Conservation (phyloP, 2,329 filamentous ascomycete genomes). For the Ophiocordyceps robertsii region DNA sequence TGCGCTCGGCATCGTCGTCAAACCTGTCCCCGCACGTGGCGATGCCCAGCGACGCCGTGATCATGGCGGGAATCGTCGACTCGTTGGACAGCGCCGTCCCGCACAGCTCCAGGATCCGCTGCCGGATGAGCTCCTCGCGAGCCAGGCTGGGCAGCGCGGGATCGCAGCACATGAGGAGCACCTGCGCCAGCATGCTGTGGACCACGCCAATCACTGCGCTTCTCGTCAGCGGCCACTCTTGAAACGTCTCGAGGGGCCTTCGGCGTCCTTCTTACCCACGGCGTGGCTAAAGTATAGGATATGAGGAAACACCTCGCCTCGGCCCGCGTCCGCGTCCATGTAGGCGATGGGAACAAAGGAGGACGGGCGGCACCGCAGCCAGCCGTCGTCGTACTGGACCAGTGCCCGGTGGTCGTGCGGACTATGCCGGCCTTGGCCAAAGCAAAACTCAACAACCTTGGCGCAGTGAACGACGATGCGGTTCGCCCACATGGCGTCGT, state of each 20-base stretch:
- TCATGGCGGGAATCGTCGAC: constrained; percentile 40
- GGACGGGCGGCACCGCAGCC: constrained; percentile 30
- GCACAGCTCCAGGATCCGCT: constrained; percentile 38
- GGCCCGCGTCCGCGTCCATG: constrained; percentile 16
- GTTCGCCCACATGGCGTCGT: constrained; percentile 46
- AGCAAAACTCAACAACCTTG: constrained; percentile 52
- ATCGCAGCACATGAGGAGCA: constrained; percentile 43
- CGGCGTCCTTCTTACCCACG: constrained; percentile 25
- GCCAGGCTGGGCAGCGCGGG: constrained; percentile 34
- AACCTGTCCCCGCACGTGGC: constrained; percentile 36
- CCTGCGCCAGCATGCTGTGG: constrained; percentile 43
- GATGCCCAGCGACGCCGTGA: constrained; percentile 42
- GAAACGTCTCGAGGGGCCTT: too few species aligned
- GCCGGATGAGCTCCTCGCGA: constrained; percentile 26
- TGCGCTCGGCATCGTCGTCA: constrained; percentile 28
- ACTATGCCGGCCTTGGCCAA: constrained; percentile 24
- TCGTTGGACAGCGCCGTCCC: constrained; percentile 45
- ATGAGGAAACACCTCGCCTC: constrained; percentile 37
- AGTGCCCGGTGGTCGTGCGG: constrained; percentile 28
- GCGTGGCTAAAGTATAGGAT: constrained; percentile 43
- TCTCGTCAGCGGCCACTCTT: neutral
- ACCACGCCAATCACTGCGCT: constrained; percentile 41
- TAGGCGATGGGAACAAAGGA: constrained; percentile 42
- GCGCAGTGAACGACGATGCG: constrained; percentile 47
- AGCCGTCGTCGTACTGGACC: constrained; percentile 28